Evolutionary conservation across 2,329 filamentous ascomycete genomes (phyloP).

Genomic region (Epichloe amarillans): DNA sequence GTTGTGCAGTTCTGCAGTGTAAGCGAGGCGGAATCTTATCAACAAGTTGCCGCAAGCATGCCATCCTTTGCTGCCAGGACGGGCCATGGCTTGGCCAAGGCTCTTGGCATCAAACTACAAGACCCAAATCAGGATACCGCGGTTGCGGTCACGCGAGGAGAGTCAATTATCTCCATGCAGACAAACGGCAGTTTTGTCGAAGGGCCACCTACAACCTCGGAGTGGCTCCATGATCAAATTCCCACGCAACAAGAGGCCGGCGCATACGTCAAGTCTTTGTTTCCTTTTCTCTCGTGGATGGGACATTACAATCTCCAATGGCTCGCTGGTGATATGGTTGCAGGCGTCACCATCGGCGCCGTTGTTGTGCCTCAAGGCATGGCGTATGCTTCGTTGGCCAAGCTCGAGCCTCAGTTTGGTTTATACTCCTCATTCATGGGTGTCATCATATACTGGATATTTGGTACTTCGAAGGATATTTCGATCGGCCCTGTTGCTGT

Average conservation of each 20-base stretch:
- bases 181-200: constrained; percentile 74
- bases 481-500: constrained; percentile 95
- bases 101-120: constrained; percentile 70
- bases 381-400: constrained; percentile 81
- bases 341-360: constrained; percentile 48
- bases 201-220: constrained; percentile 57
- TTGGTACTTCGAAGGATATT: constrained; percentile 96
- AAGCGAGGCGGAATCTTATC: neutral
- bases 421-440: constrained; percentile 87
- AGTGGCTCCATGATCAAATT: constrained; percentile 54
- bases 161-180: constrained; percentile 63
- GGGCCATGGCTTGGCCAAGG: constrained; percentile 64
- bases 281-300: constrained; percentile 89
- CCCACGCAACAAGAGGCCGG: constrained; percentile 43
- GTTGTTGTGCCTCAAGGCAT: constrained; percentile 89
- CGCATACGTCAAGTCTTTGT: constrained; percentile 56
- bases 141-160: constrained; percentile 59
- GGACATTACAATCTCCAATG: constrained; percentile 77
- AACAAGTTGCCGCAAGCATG: constrained; percentile 17
- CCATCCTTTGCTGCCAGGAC: constrained; percentile 36
- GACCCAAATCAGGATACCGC: constrained; percentile 27
- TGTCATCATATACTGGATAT: constrained; percentile 91
- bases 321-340: constrained; percentile 78
- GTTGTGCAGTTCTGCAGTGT: neutral
- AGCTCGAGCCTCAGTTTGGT: constrained; percentile 69